Conservation (phyloP, 306 rosid genomes). For the Albizia julibrissin region DNA sequence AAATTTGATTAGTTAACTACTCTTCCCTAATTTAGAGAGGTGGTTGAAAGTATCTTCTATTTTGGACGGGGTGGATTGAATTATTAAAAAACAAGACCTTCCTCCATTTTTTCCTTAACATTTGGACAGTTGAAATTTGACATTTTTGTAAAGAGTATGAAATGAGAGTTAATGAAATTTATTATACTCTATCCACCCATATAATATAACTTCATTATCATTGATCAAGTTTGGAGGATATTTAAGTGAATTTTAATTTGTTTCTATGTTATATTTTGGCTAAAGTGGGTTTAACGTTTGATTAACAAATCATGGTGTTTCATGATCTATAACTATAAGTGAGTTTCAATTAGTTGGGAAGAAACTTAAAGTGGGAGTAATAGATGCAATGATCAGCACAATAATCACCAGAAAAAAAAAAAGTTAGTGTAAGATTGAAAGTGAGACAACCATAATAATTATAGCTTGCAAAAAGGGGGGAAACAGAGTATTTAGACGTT, state of each 20-base stretch:
- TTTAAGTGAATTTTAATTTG: background rate
- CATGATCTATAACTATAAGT: background rate
- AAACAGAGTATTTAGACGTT: slow-evolving; percentile 2
- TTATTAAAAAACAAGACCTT: background rate
- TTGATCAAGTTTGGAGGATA: background rate
- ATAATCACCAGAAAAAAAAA: background rate
- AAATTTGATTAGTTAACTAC: too few relatives aligned
- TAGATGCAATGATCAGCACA: background rate
- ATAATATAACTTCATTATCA: too few relatives aligned
- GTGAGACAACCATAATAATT: slow-evolving; percentile 10
- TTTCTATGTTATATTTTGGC: background rate
- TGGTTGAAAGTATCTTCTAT: too few relatives aligned
- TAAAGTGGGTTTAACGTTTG: background rate
- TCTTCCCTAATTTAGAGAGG: too few relatives aligned
- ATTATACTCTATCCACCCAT: background rate
- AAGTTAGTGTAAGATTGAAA: slow-evolving; percentile 14
- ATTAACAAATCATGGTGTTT: background rate
- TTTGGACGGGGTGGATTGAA: too few relatives aligned
- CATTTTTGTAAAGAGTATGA: too few relatives aligned
- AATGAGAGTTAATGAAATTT: background rate
- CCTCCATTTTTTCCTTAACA: background rate
- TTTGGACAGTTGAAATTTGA: background rate
- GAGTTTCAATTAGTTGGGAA: background rate
- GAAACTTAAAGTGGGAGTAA: background rate
- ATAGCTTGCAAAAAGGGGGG: slow-evolving; percentile 15